Evolutionary conservation across 768 basidiomycete genomes (phyloP).

Genomic region (Tricholoma terreum): DNA sequence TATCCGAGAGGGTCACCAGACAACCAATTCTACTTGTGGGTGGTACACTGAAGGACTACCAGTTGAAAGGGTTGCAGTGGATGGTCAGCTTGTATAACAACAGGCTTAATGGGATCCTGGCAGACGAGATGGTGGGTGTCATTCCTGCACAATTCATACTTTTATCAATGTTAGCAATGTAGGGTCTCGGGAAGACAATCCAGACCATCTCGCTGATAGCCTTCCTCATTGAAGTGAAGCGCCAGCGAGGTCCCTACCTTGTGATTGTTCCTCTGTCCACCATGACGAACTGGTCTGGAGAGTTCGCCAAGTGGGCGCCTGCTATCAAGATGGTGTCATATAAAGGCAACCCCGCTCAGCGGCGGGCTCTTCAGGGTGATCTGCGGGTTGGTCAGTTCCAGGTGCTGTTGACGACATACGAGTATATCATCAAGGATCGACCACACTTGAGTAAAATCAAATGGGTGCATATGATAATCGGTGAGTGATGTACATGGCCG

Average conservation of each 20-base stretch:
- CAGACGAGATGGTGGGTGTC: conserved; percentile 81
- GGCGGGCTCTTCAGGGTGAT: conserved; percentile 74
- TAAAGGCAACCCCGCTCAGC: conserved; percentile 87
- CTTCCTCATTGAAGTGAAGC: conserved; percentile 90
- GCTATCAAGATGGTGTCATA: conserved; percentile 75
- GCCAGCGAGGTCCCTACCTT: conserved; percentile 90
- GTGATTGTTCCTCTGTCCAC: conserved; percentile 95
- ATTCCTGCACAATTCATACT: conserved; percentile 1
- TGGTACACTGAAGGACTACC: conserved; percentile 92
- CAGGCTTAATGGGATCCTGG: conserved; percentile 89
- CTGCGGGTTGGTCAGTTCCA: conserved; percentile 83
- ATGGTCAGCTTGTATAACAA: conserved; percentile 99
- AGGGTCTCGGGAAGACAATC: conserved; percentile 96
- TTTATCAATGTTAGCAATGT: conserved; percentile 9
- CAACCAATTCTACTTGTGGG: conserved; percentile 78
- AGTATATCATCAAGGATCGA: conserved; percentile 98
- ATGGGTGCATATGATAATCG: conserved; percentile 98
- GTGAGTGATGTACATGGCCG: conserved; percentile 38
- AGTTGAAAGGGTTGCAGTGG: conserved; percentile 94
- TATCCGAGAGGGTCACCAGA: conserved; percentile 77
- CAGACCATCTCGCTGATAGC: conserved; percentile 94
- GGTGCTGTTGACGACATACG: conserved; percentile 91
- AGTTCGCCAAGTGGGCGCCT: conserved; percentile 98
- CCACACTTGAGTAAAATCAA: conserved; percentile 85
- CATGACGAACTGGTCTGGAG: conserved; percentile 95